These are phyloP conservation scores for Nelumbo lutea DNA, from an alignment of 164 flowering plant species.

Conservation along the genomic window DNA sequence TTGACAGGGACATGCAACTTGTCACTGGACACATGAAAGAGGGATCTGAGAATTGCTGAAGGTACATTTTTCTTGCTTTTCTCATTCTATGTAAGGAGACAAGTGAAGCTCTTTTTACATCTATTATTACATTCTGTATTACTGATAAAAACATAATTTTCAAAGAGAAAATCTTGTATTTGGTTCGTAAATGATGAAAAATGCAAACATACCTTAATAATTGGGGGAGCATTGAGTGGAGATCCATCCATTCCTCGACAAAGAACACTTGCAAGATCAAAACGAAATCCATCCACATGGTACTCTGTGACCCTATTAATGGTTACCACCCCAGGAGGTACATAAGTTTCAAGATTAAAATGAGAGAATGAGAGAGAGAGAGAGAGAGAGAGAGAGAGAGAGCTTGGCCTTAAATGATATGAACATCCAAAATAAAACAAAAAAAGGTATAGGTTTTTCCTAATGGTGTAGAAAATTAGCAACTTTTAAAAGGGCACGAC, in stretches of 20 bases:
- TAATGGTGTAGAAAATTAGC: not conserved
- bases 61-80: not conserved
- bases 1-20: no score
- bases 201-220: slow-evolving; percentile 50
- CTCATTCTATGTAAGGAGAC: not conserved
- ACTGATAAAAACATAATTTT: not conserved
- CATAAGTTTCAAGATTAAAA: no score
- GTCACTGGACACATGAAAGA: no score
- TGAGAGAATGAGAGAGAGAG: not conserved
- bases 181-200: not conserved
- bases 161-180: not conserved
- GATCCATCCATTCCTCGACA: slow-evolving; percentile 95
- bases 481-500: not conserved
- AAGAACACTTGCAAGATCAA: slow-evolving; percentile 96
- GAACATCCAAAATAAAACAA: not conserved
- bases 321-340: not conserved
- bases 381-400: not conserved
- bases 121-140: not conserved
- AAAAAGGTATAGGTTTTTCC: not conserved
- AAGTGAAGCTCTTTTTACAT: not conserved
- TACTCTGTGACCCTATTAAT: slow-evolving; percentile 75
- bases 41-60: no score
- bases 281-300: slow-evolving; percentile 97
- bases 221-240: slow-evolving; percentile 85
- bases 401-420: not conserved